phyloP scores from a whole-genome alignment of 73 alveolate species.

The Paraurostyla sp. region DNA sequence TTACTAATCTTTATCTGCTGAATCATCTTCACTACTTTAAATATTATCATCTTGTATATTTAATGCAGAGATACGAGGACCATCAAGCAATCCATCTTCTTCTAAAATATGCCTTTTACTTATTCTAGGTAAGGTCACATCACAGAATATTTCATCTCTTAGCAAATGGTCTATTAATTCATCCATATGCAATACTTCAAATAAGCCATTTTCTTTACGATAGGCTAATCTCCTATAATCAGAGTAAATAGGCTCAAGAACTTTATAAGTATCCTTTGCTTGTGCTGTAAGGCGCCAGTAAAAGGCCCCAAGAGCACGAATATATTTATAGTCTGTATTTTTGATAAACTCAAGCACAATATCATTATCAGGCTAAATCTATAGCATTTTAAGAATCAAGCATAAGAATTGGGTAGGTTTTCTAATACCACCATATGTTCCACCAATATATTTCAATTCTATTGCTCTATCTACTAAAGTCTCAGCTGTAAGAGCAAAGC shows the following conservation, averaged over 20 bases:
- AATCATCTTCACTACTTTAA: conserved; percentile 66
- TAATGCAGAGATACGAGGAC: conserved; percentile 78
- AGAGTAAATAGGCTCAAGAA: conserved; percentile 90
- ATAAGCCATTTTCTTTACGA: conserved; percentile 73
- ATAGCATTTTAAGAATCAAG: conserved; percentile 89
- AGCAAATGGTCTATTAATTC: conserved; percentile 90
- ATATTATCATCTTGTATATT: conserved; percentile 66
- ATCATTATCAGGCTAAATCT: conserved; percentile 91
- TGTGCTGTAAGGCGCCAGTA: conserved; percentile 89
- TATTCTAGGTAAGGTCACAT: conserved; percentile 88
- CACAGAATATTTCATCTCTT: conserved; percentile 86
- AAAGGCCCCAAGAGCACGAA: conserved; percentile 91
- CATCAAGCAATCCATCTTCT: conserved; percentile 79
- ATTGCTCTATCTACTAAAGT: conserved; percentile 91
- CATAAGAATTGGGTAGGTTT: conserved; percentile 92
- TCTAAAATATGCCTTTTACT: conserved; percentile 85
- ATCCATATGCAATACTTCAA: conserved; percentile 88
- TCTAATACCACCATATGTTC: conserved; percentile 90
- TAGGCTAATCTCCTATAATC: conserved; percentile 90
- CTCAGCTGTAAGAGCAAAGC: conserved; percentile 95
- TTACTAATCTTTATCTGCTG: conserved; percentile 65
- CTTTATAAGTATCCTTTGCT: conserved; percentile 86
- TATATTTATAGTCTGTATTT: conserved; percentile 88
- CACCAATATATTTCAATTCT: conserved; percentile 90
- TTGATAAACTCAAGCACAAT: conserved; percentile 90